Conservation (phyloP, 164 flowering plant genomes). For the Santalum album region DNA sequence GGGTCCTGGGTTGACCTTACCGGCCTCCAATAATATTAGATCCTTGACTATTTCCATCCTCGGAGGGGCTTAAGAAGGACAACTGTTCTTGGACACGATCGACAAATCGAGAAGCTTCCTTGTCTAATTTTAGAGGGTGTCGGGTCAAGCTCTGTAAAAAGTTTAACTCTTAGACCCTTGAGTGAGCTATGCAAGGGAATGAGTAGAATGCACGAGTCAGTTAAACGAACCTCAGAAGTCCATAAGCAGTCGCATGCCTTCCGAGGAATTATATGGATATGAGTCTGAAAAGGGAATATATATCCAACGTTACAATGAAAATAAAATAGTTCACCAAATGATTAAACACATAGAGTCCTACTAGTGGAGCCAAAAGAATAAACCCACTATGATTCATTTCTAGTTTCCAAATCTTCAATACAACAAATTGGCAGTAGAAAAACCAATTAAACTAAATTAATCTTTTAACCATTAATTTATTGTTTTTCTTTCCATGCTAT, state of each 20-base stretch:
- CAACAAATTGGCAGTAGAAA: too few species aligned
- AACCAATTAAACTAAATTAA: too few species aligned
- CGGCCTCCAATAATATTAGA: constrained; percentile 15
- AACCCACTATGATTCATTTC: too few species aligned
- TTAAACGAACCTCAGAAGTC: constrained; percentile 64
- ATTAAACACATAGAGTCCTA: too few species aligned
- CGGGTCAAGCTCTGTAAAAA: constrained; percentile 54
- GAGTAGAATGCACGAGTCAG: not conserved
- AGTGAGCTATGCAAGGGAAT: not conserved
- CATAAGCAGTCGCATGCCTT: constrained; percentile 68
- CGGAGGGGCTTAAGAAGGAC: constrained; percentile 9
- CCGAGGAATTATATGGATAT: constrained; percentile 85
- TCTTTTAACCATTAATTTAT: too few species aligned
- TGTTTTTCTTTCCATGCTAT: too few species aligned
- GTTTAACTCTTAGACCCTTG: not conserved
- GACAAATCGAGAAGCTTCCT: constrained; percentile 44
- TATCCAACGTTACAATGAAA: too few species aligned
- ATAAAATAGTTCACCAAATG: too few species aligned
- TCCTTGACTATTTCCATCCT: constrained; percentile 25
- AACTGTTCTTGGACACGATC: constrained; percentile 38
- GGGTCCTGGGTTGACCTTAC: constrained; percentile 3
- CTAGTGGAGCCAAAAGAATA: too few species aligned
- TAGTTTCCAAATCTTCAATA: too few species aligned
- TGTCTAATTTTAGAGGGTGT: constrained; percentile 35
- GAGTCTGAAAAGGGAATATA: too few species aligned